Conservation (phyloP, 2,329 filamentous ascomycete species). For the Leptographium flavum region DNA sequence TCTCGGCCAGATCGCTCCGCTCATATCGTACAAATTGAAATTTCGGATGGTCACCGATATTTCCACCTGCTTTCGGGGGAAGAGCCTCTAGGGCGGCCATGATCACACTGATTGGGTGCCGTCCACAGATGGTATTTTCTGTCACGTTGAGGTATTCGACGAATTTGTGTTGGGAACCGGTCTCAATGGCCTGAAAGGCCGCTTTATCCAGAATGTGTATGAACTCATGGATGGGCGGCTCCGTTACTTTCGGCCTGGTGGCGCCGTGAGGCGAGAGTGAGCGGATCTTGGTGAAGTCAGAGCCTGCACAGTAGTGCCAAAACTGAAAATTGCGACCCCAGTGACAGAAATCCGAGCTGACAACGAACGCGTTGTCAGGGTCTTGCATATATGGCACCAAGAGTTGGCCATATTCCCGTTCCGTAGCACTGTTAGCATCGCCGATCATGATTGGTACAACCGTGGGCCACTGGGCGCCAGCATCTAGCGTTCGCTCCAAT, state of each 20-base stretch:
- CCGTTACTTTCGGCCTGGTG: slow-evolving; percentile 19
- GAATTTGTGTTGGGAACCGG: slow-evolving; percentile 58
- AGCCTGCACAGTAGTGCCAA: slow-evolving; percentile 54
- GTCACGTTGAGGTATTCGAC: slow-evolving; percentile 55
- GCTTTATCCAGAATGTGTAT: slow-evolving; percentile 68
- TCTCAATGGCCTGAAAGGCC: slow-evolving; percentile 74
- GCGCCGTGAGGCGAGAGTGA: slow-evolving; percentile 17
- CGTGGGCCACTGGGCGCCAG: slow-evolving; percentile 41
- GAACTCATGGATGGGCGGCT: slow-evolving; percentile 61
- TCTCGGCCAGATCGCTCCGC: slow-evolving; percentile 61
- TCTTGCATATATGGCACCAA: slow-evolving; percentile 68
- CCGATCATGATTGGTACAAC: slow-evolving; percentile 82
- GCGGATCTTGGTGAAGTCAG: slow-evolving; percentile 25
- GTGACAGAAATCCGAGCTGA: slow-evolving; percentile 94
- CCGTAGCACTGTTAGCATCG: slow-evolving; percentile 49
- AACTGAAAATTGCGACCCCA: slow-evolving; percentile 83
- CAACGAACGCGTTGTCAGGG: slow-evolving; percentile 63
- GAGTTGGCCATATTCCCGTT: slow-evolving; percentile 54
- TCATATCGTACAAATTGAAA: slow-evolving; percentile 82
- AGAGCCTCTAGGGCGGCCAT: slow-evolving; percentile 75
- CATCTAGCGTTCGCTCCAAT: slow-evolving; percentile 34
- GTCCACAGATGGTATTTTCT: slow-evolving; percentile 82
- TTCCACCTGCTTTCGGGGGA: slow-evolving; percentile 14
- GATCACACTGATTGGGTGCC: slow-evolving; percentile 84
- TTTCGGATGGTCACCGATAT: slow-evolving; percentile 4